Conservation (phyloP, 176 grass and related monocot genomes). For the Hyparrhenia diplandra region DNA sequence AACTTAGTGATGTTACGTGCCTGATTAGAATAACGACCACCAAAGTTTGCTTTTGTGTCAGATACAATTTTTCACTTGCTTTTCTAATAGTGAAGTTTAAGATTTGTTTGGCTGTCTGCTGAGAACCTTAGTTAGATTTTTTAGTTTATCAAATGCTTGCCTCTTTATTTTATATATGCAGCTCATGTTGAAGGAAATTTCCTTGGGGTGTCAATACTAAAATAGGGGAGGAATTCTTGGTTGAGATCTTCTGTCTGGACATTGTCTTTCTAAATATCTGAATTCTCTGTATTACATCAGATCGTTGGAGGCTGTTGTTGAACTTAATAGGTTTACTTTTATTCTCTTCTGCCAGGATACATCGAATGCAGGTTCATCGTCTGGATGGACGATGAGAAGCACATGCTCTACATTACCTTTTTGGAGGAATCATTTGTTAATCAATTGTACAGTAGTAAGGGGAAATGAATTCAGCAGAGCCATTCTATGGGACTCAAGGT, state of each 20-base stretch:
- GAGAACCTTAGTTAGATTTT: no score
- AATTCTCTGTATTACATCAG: background rate
- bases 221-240: background rate
- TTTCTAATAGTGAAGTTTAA: background rate
- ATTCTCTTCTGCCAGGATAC: slow-evolving; percentile 42
- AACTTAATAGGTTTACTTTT: slow-evolving; percentile 14
- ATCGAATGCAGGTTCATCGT: slow-evolving; percentile 21
- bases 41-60: background rate
- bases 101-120: background rate
- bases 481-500: slow-evolving; percentile 25
- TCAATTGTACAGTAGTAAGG: slow-evolving; percentile 45
- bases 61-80: background rate
- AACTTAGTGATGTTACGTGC: background rate
- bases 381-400: slow-evolving; percentile 89
- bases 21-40: background rate
- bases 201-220: background rate
- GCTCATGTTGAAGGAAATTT: slow-evolving; percentile 3
- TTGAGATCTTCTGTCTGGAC: slow-evolving; percentile 9
- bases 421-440: slow-evolving; percentile 74
- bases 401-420: slow-evolving; percentile 61
- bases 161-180: background rate
- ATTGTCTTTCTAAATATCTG: background rate
- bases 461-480: slow-evolving; percentile 27
- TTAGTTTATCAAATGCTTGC: background rate
- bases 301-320: background rate